Conservation (phyloP, 202 grass and related monocot species). For the Brachypodium distachyon region DNA sequence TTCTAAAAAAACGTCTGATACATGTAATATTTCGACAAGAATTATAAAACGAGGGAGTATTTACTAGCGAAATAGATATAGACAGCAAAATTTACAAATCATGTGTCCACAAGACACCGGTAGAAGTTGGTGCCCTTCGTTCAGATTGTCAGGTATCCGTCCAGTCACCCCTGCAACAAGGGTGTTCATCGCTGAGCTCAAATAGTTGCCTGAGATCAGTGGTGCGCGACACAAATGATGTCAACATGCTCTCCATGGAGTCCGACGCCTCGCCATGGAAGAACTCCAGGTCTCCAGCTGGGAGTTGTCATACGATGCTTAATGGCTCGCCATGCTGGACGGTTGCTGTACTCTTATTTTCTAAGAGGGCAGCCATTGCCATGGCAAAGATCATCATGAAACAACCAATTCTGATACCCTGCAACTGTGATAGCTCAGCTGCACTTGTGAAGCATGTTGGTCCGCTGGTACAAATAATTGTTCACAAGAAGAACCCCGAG, state of each 20-base stretch:
- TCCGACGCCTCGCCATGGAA: slow-evolving; percentile 62
- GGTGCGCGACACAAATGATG: slow-evolving; percentile 42
- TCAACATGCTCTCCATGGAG: slow-evolving; percentile 64
- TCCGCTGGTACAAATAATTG: slow-evolving; percentile 35
- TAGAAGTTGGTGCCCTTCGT: slow-evolving; percentile 75
- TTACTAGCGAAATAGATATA: slow-evolving; percentile 58
- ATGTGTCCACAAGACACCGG: slow-evolving; percentile 44
- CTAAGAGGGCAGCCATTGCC: slow-evolving; percentile 45
- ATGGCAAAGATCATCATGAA: slow-evolving; percentile 63
- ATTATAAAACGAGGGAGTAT: no score
- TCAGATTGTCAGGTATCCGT: slow-evolving; percentile 81
- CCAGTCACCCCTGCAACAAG: slow-evolving; percentile 36
- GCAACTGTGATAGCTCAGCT: slow-evolving; percentile 40
- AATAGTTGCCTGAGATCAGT: slow-evolving; percentile 53
- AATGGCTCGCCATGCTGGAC: not conserved
- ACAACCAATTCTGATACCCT: slow-evolving; percentile 48
- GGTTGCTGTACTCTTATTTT: slow-evolving; percentile 40
- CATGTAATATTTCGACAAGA: no score
- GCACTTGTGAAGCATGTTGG: slow-evolving; percentile 25
- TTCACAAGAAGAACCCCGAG: slow-evolving; percentile 45
- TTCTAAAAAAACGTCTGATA: no score
- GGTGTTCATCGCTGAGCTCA: slow-evolving; percentile 53
- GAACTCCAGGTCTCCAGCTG: slow-evolving; percentile 63
- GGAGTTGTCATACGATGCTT: slow-evolving; percentile 62
- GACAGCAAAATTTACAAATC: slow-evolving; percentile 38